phyloP scores from a whole-genome alignment of 169 alveolate species.

The Eimeria mitis region DNA sequence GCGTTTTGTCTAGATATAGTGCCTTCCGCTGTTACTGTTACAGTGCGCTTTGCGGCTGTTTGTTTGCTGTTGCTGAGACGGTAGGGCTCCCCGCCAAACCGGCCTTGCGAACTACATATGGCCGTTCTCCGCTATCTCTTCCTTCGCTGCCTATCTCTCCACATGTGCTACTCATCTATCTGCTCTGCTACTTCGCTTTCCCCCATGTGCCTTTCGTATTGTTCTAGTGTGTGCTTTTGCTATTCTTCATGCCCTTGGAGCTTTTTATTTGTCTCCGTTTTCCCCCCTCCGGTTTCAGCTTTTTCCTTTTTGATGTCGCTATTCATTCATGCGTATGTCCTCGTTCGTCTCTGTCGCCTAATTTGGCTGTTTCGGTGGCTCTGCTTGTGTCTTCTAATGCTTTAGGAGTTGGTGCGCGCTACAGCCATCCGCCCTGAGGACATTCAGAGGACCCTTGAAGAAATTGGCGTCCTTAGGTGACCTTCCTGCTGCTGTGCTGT shows the following conservation, averaged over 20 bases:
- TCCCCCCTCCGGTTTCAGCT: not conserved
- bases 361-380: not conserved
- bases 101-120: not conserved
- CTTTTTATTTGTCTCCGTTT: not conserved
- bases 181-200: not conserved
- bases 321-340: not conserved
- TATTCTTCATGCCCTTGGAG: not conserved
- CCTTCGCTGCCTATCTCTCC: not conserved
- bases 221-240: not conserved
- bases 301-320: not conserved
- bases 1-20: not conserved
- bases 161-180: not conserved
- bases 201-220: not conserved
- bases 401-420: conserved; percentile 73
- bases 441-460: conserved; percentile 79
- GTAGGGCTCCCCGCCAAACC: not conserved
- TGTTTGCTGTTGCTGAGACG: not conserved
- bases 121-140: not conserved
- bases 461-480: conserved; percentile 80
- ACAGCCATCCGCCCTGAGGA: conserved; percentile 82
- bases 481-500: conserved; percentile 6
- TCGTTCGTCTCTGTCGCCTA: not conserved
- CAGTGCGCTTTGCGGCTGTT: not conserved
- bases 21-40: not conserved
- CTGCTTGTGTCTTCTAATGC: not conserved